phyloP scores from a whole-genome alignment of 495 filamentous ascomycete genomes.

The Extremus antarcticus region DNA sequence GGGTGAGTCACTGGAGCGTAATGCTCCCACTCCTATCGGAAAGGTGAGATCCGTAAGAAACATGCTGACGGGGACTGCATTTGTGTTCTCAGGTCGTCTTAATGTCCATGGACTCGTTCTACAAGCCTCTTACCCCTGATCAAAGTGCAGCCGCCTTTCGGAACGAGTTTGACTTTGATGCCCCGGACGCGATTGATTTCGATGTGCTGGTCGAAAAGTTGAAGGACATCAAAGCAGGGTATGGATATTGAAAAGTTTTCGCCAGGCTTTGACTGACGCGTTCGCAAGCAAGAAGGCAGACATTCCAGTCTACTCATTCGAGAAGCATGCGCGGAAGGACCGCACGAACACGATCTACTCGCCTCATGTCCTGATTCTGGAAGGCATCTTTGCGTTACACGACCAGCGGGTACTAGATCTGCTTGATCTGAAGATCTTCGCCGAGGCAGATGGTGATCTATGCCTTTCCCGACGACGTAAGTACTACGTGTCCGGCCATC shows the following conservation, averaged over 20 bases:
- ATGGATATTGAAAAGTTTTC: too few relatives aligned
- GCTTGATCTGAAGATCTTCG: slow-evolving; percentile 93
- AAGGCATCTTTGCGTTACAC: slow-evolving; percentile 91
- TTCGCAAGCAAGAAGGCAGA: slow-evolving; percentile 70
- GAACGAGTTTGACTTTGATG: slow-evolving; percentile 93
- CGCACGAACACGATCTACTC: slow-evolving; percentile 85
- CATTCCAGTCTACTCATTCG: slow-evolving; percentile 91
- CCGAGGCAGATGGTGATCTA: slow-evolving; percentile 89
- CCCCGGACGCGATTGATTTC: slow-evolving; percentile 90
- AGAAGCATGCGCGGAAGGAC: slow-evolving; percentile 69
- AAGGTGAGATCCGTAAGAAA: too few relatives aligned
- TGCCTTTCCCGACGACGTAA: slow-evolving; percentile 85
- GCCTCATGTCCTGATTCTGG: slow-evolving; percentile 86
- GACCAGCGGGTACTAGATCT: slow-evolving; percentile 77
- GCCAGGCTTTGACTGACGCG: neutral
- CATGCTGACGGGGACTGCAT: too few relatives aligned
- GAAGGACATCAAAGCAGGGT: slow-evolving; percentile 83
- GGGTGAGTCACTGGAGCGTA: too few relatives aligned
- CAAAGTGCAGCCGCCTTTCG: slow-evolving; percentile 64
- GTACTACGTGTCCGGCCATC: slow-evolving; percentile 22
- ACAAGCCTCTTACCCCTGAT: slow-evolving; percentile 70
- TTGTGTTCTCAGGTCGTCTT: too few relatives aligned
- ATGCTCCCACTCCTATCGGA: too few relatives aligned
- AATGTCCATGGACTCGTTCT: slow-evolving; percentile 95
- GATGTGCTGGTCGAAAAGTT: slow-evolving; percentile 75